phyloP scores from a whole-genome alignment of 495 filamentous ascomycete species.

The Aspergillus affinis region DNA sequence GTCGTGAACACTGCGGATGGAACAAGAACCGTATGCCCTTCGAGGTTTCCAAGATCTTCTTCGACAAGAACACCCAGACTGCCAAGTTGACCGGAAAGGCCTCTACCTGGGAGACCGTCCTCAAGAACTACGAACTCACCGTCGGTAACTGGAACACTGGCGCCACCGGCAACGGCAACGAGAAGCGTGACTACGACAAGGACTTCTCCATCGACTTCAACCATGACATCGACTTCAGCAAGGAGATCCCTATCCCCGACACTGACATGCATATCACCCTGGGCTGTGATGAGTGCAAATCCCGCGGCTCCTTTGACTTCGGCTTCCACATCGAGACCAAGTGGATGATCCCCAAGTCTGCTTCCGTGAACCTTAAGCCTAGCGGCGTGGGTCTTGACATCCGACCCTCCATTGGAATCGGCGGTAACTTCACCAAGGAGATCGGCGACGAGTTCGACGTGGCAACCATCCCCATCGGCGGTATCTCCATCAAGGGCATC shows the following conservation, averaged over 20 bases:
- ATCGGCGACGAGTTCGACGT: constrained; percentile 24
- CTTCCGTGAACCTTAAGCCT: constrained; percentile 26
- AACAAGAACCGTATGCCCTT: constrained; percentile 35
- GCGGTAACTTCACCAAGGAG: constrained; percentile 24
- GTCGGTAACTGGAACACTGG: constrained; percentile 21
- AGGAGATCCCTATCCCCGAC: constrained; percentile 13
- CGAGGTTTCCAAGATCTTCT: constrained; percentile 28
- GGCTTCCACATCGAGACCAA: constrained; percentile 30
- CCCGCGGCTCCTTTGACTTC: constrained; percentile 35
- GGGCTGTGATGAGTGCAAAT: constrained; percentile 29
- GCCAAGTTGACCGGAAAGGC: constrained; percentile 25
- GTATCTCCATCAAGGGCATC: constrained; percentile 30
- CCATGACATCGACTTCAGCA: constrained; percentile 24
- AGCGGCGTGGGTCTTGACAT: constrained; percentile 29
- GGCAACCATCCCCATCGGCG: constrained; percentile 32
- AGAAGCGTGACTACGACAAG: constrained; percentile 25
- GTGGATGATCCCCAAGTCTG: constrained; percentile 24
- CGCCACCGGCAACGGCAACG: background rate
- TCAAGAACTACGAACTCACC: constrained; percentile 33
- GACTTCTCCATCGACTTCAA: constrained; percentile 29
- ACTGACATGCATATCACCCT: constrained; percentile 18
- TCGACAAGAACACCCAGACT: constrained; percentile 28
- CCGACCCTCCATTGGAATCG: constrained; percentile 24
- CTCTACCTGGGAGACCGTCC: constrained; percentile 31
- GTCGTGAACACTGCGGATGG: constrained; percentile 34